Percentiles rank a stretch among this genome's conserved stretches.
Conservation (phyloP, 192 early-diverging fungal species). For the Chytriomyces sp. region DNA sequence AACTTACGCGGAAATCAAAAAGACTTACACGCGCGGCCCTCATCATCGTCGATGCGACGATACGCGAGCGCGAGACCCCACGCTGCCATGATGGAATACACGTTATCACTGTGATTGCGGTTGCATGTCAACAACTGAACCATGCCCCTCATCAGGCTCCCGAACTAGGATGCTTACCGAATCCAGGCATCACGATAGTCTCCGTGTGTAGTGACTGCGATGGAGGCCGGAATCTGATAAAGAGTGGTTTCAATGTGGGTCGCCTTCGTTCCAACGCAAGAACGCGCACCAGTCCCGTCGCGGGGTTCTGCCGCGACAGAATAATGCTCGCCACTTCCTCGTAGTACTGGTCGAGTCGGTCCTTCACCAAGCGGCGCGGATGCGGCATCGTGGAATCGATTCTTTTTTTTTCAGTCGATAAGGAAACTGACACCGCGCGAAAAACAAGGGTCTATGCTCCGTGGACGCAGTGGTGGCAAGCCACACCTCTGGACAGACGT, state of each 20-base stretch:
- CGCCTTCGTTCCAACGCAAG: neutral
- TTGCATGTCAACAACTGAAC: neutral
- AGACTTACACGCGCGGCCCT: slow-evolving; percentile 75
- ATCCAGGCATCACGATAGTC: slow-evolving; percentile 92
- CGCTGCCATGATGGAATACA: slow-evolving; percentile 83
- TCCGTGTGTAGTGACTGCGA: slow-evolving; percentile 84
- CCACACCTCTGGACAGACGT: too few species aligned
- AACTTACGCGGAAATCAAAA: neutral
- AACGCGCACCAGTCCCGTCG: slow-evolving; percentile 67
- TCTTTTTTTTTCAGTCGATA: neutral
- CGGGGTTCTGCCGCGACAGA: slow-evolving; percentile 75
- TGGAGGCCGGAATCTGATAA: slow-evolving; percentile 75
- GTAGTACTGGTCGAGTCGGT: slow-evolving; percentile 74
- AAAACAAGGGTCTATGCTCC: too few species aligned
- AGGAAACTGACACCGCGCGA: neutral
- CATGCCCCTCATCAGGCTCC: neutral
- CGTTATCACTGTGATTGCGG: slow-evolving; percentile 72
- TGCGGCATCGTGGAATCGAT: neutral
- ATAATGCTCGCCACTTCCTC: slow-evolving; percentile 73
- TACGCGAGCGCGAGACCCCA: slow-evolving; percentile 84
- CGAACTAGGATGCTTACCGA: slow-evolving; percentile 46
- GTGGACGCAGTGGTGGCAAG: too few species aligned
- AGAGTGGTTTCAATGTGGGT: neutral
- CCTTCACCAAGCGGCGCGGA: slow-evolving; percentile 24
- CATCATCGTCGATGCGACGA: slow-evolving; percentile 80